These are phyloP conservation scores for Colletotrichum euphorbiae DNA, from an alignment of 2,329 filamentous ascomycete species.

Conservation along the genomic window DNA sequence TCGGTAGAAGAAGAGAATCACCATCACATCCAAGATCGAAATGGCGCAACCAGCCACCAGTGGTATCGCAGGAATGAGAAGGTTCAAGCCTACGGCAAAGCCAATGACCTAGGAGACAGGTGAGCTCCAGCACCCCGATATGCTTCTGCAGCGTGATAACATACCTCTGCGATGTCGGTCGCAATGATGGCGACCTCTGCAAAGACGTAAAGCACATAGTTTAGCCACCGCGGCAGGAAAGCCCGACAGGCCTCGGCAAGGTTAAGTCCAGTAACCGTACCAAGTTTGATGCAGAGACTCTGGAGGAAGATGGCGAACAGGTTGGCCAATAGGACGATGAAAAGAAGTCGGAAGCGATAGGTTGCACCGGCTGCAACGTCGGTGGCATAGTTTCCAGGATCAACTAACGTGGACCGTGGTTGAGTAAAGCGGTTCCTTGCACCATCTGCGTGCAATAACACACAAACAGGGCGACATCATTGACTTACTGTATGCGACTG, in stretches of 20 bases:
- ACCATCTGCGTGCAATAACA: not conserved
- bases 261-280: constrained; percentile 75
- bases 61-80: constrained; percentile 72
- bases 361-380: constrained; percentile 76
- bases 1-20: constrained; percentile 75
- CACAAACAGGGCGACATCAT: not conserved
- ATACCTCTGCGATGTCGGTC: constrained; percentile 76
- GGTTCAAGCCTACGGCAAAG: constrained; percentile 76
- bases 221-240: constrained; percentile 74
- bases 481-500: constrained; percentile 67
- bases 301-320: constrained; percentile 78
- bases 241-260: constrained; percentile 74
- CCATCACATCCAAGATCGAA: constrained; percentile 75
- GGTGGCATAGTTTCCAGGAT: constrained; percentile 77
- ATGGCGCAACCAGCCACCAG: constrained; percentile 76
- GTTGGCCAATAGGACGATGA: constrained; percentile 76
- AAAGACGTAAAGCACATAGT: constrained; percentile 69
- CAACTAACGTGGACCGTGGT: constrained; percentile 51
- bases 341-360: constrained; percentile 74
- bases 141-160: constrained; percentile 17
- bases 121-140: not conserved
- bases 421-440: not conserved
- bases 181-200: constrained; percentile 77
- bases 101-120: constrained; percentile 67
- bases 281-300: constrained; percentile 75